Conservation (phyloP, 139 green algal species). For the Chlorella sp. region DNA sequence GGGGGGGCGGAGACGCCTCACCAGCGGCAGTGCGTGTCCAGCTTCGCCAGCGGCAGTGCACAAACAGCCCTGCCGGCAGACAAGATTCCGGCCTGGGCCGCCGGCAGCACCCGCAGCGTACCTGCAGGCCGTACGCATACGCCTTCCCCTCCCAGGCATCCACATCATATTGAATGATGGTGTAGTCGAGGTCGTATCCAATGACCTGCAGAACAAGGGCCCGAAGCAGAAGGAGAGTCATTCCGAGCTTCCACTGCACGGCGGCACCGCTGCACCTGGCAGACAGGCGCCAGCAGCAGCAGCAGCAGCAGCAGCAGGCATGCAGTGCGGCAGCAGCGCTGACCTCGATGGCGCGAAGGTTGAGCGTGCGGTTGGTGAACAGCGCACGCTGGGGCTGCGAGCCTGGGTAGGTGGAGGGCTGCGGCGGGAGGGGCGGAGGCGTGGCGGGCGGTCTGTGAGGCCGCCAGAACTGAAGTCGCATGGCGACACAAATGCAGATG, state of each 20-base stretch:
- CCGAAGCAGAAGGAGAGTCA: no score
- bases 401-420: conserved; percentile 63
- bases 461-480: no score
- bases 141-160: conserved; percentile 87
- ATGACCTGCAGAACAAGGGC: conserved; percentile 61
- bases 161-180: conserved; percentile 95
- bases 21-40: no score
- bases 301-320: neutral
- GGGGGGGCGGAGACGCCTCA: no score
- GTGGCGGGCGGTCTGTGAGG: no score
- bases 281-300: neutral
- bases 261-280: no score
- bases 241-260: no score
- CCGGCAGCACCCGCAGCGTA: neutral
- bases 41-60: no score
- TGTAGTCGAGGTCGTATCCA: conserved; percentile 86
- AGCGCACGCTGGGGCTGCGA: conserved; percentile 83
- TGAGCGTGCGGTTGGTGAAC: conserved; percentile 95
- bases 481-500: no score
- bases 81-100: no score
- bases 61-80: no score
- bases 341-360: conserved; percentile 88
- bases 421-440: neutral
- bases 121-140: conserved; percentile 26
- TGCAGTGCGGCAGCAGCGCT: neutral